These are phyloP conservation scores for Phytopythium oedochilum DNA, from an alignment of 352 stramenopile genomes.

Conservation along the genomic window DNA sequence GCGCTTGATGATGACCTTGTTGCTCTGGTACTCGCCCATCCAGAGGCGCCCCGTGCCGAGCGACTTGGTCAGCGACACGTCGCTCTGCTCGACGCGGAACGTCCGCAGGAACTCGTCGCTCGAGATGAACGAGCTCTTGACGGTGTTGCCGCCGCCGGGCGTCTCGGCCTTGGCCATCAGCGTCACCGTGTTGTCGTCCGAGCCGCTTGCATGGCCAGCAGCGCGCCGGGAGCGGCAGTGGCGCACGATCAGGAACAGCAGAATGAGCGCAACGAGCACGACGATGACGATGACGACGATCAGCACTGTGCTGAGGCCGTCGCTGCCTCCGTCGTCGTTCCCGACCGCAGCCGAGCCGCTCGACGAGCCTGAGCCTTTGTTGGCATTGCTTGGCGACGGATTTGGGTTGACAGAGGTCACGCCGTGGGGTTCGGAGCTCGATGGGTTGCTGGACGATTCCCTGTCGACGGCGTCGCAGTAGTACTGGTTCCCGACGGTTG, in stretches of 20 bases:
- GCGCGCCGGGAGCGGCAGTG: constrained; percentile 25
- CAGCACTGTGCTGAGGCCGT: constrained; percentile 30
- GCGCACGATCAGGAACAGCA: constrained; percentile 36
- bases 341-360: too few relatives aligned
- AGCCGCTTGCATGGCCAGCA: constrained; percentile 6
- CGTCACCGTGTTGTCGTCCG: constrained; percentile 27
- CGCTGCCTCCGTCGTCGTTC: not conserved
- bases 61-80: constrained; percentile 53
- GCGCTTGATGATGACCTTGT: constrained; percentile 69
- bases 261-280: constrained; percentile 23
- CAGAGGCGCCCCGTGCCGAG: constrained; percentile 45
- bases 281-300: constrained; percentile 49
- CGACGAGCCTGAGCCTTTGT: not conserved
- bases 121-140: constrained; percentile 58
- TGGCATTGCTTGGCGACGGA: too few relatives aligned
- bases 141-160: constrained; percentile 9
- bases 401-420: too few relatives aligned
- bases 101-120: constrained; percentile 58
- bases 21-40: constrained; percentile 47
- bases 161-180: constrained; percentile 45
- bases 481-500: not conserved
- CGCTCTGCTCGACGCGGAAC: constrained; percentile 44
- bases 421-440: too few relatives aligned
- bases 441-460: too few relatives aligned
- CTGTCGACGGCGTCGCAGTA: too few relatives aligned